Evolutionary conservation across 352 stramenopile species (phyloP).

Genomic region (Globisporangium nunn): DNA sequence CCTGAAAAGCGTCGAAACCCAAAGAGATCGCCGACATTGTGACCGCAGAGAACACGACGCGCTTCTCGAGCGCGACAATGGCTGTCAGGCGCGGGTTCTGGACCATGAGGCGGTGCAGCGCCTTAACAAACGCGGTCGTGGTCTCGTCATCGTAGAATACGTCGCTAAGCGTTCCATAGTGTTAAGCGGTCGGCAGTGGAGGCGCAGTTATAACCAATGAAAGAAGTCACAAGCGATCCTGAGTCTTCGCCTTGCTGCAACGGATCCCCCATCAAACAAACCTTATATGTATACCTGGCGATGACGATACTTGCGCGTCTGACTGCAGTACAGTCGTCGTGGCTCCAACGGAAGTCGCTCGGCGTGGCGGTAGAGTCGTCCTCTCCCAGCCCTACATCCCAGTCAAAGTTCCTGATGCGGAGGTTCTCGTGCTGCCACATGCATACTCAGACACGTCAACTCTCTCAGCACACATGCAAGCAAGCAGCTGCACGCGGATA

Average conservation of each 20-base stretch:
- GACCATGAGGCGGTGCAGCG: conserved; percentile 31
- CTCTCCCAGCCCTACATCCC: conserved; percentile 10
- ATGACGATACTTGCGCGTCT: conserved; percentile 18
- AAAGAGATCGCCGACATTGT: conserved; percentile 41
- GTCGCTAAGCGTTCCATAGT: conserved; percentile 24
- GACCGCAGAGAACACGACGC: conserved; percentile 47
- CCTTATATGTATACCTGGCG: conserved; percentile 22
- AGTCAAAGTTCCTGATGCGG: conserved; percentile 18
- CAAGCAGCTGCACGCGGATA: not conserved
- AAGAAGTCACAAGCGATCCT: not conserved
- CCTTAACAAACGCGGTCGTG: conserved; percentile 30
- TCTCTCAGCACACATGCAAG: not conserved
- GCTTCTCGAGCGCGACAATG: conserved; percentile 35
- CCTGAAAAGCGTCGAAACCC: conserved; percentile 47
- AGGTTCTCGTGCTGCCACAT: conserved; percentile 16
- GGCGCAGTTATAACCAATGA: too few relatives aligned
- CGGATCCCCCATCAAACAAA: not conserved
- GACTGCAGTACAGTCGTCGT: conserved; percentile 14
- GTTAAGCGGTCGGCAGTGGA: not conserved
- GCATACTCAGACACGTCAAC: not conserved
- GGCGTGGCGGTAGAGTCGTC: not conserved
- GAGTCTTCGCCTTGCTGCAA: not conserved
- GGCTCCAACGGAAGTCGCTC: conserved; percentile 19
- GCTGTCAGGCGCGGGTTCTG: conserved; percentile 15
- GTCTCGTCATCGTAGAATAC: conserved; percentile 61